Evolutionary conservation across 192 early-diverging fungal genomes (phyloP), one percentile per base, ranked within the genome.

Genomic region (Podila epicladia): DNA sequence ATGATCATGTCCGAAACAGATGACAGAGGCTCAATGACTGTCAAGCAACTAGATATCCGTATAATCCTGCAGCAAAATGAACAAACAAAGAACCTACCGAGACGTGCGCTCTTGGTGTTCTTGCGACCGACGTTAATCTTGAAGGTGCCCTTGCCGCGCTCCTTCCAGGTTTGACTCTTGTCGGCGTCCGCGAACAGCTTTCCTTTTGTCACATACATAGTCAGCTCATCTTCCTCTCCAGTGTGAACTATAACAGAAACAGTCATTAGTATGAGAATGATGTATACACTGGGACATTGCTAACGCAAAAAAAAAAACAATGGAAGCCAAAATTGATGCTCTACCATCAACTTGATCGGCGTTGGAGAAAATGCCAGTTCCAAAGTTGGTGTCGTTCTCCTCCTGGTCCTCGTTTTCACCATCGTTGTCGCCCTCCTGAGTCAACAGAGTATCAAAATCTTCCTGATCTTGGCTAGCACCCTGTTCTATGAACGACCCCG

Each of bases 321-420:
- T n/a, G n/a, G 3, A 45, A 17, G 41, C 2, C 41, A 45, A 45
- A 15, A 29, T 29, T 17, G 41, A 24, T 17, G 5, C 8, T 37
- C 35, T 69, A 80, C 77, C 77, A 61, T 80, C 77, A 3, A 80
- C 68, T 49, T 73, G 77, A 59, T 80, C 77, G 31, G 71, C 77
- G 48, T 64, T 64, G 9, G 71, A 51, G 59, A 73, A 80, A 12
- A 73, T 59, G 7, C 77, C 71, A 5, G 66, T 60, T 13, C 71
- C 71, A 69, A 80, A 80, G 49, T 41, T 55, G 9, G 57, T 33
- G 9, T 72, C 70, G 4, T 64, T 61, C 12, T 67, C 65, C 19
- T 80, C 77, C 4, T 35, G 11, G 19, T 72, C 65, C 20, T 24
- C 35, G n/a, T 45, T 7, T 22, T 79, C 65, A 0, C 62, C 67